phyloP scores from a whole-genome alignment of 2,329 filamentous ascomycete species.

The Geoglossum cookeanum region DNA sequence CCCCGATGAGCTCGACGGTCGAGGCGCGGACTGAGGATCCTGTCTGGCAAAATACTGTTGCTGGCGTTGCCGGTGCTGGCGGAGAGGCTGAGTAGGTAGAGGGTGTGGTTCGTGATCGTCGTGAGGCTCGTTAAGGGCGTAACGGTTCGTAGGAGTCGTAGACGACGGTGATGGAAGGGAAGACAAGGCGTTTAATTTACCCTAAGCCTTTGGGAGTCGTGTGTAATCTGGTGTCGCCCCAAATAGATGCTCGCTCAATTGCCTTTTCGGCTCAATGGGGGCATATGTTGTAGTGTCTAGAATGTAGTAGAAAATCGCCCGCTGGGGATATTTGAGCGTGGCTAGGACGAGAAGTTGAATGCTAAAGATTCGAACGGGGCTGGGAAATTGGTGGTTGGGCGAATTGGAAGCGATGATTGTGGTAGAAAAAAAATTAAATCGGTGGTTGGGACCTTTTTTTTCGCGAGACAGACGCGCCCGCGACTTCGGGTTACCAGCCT shows the following conservation, averaged over 20 bases:
- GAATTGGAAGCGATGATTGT: neutral
- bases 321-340: neutral
- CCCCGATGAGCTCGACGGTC: conserved; percentile 32
- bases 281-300: neutral
- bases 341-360: neutral
- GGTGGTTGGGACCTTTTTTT: neutral
- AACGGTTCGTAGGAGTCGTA: conserved; percentile 4
- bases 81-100: conserved; percentile 9
- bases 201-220: neutral
- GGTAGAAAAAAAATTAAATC: too few species aligned
- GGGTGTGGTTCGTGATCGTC: conserved; percentile 13
- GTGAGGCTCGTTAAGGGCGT: conserved; percentile 18
- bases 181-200: conserved; percentile 2
- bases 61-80: conserved; percentile 24
- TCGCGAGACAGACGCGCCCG: neutral
- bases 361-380: neutral
- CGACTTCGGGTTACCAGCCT: neutral
- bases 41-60: conserved; percentile 20
- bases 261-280: neutral
- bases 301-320: neutral
- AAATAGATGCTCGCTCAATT: neutral
- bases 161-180: conserved; percentile 1
- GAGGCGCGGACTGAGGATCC: conserved; percentile 19
- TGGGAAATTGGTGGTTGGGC: neutral
- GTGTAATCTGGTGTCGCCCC: neutral